Evolutionary conservation across 2,329 filamentous ascomycete genomes (phyloP).

Genomic region (Paraphaeosphaeria minitans): DNA sequence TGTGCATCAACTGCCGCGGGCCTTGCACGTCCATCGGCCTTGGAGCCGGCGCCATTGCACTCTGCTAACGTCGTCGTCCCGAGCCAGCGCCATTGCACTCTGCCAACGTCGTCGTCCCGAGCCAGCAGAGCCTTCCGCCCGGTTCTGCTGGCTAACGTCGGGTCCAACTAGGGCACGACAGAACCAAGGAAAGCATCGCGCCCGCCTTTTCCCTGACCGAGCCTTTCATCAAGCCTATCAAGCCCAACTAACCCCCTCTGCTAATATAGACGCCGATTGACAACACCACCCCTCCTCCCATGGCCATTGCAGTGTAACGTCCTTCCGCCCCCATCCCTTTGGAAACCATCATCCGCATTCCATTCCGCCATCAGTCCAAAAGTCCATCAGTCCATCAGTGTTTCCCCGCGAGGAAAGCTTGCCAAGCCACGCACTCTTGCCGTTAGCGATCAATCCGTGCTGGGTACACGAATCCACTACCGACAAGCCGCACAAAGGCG

Average conservation of each 20-base stretch:
- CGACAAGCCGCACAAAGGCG: background rate
- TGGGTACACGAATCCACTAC: constrained; percentile 1
- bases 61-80: constrained; percentile 1
- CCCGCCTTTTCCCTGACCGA: constrained; percentile 6
- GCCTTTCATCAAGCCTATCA: constrained; percentile 8
- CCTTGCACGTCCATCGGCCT: background rate
- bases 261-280: constrained; percentile 20
- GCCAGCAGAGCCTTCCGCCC: constrained; percentile 1
- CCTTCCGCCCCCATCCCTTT: background rate
- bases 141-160: constrained; percentile 3
- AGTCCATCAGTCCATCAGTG: background rate
- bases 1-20: background rate
- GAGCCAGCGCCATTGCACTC: background rate
- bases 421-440: constrained; percentile 23
- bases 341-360: constrained; percentile 3
- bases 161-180: constrained; percentile 20
- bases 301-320: constrained; percentile 12
- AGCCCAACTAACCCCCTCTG: constrained; percentile 22
- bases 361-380: background rate
- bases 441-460: constrained; percentile 1
- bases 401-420: constrained; percentile 20
- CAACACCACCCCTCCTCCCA: constrained; percentile 17
- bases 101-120: constrained; percentile 3
- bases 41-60: background rate
- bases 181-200: constrained; percentile 18